Percentiles rank a stretch among this genome's conserved stretches.
phyloP scores from a whole-genome alignment of 345 rosid species.

The Physaria fendleri region DNA sequence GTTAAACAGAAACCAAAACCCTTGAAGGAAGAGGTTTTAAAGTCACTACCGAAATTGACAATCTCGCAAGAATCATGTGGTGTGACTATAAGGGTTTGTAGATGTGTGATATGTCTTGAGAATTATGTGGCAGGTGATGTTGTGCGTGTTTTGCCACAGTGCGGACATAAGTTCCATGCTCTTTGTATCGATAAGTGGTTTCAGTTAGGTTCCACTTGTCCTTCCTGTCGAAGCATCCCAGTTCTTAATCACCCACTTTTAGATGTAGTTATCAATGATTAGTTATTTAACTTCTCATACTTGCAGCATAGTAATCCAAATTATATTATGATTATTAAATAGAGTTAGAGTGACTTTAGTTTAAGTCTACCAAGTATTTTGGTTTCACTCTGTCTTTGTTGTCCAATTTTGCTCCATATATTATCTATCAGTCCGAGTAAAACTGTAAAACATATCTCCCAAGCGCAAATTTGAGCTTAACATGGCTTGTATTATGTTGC shows the following conservation, averaged over 20 bases:
- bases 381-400: neutral
- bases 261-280: neutral
- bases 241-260: neutral
- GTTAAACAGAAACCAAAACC: neutral
- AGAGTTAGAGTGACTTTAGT: too few relatives aligned
- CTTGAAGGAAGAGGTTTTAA: neutral
- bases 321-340: too few relatives aligned
- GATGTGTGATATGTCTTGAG: conserved; percentile 43
- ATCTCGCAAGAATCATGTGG: neutral
- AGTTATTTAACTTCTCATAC: too few relatives aligned
- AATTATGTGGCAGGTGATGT: conserved; percentile 37
- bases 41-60: neutral
- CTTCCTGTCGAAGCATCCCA: conserved; percentile 33
- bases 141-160: conserved; percentile 42
- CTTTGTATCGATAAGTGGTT: conserved; percentile 51
- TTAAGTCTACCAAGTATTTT: too few relatives aligned
- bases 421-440: neutral
- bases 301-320: too few relatives aligned
- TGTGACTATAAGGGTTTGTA: neutral
- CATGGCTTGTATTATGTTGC: too few relatives aligned
- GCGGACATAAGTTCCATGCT: conserved; percentile 48
- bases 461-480: neutral
- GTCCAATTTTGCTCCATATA: neutral
- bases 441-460: neutral
- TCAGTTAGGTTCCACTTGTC: conserved; percentile 36